Evolutionary conservation across 768 basidiomycete genomes (phyloP).

Genomic region (Amanita thiersii): DNA sequence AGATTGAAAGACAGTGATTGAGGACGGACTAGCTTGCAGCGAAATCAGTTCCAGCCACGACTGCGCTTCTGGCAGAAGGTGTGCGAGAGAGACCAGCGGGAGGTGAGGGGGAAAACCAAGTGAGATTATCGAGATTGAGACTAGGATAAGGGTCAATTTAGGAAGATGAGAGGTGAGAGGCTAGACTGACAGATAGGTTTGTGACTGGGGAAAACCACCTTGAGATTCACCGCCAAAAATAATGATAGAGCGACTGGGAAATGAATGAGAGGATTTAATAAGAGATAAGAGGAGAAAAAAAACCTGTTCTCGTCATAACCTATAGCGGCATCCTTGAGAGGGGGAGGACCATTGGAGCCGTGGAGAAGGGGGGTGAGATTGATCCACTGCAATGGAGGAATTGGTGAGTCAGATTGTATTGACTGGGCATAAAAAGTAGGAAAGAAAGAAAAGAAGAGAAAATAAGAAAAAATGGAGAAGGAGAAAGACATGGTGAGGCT

Average conservation of each 20-base stretch:
- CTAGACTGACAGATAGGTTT: conserved; percentile 57
- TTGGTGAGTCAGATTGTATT: conserved; percentile 42
- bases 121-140: conserved; percentile 50
- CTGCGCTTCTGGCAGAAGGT: conserved; percentile 59
- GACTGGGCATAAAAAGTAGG: conserved; percentile 29
- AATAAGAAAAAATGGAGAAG: conserved; percentile 17
- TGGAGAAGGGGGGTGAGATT: conserved; percentile 52
- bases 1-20: conserved; percentile 3
- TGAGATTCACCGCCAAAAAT: conserved; percentile 73
- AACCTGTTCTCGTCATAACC: conserved; percentile 48
- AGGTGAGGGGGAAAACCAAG: conserved; percentile 53
- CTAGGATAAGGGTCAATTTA: conserved; percentile 24
- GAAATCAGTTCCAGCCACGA: conserved; percentile 58
- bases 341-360: conserved; percentile 49
- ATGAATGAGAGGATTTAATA: conserved; percentile 20
- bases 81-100: conserved; percentile 34
- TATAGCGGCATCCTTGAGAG: conserved; percentile 64
- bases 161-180: conserved; percentile 4
- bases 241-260: conserved; percentile 44
- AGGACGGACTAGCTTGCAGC: conserved; percentile 75
- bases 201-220: conserved; percentile 50
- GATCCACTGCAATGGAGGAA: conserved; percentile 71
- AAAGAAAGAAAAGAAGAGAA: conserved; percentile 18
- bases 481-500: conserved; percentile 15
- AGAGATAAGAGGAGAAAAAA: conserved; percentile 5